Base-by-base conservation (phyloP, 176 grass and related monocot genomes). In the Zoysia pacifica region DNA sequence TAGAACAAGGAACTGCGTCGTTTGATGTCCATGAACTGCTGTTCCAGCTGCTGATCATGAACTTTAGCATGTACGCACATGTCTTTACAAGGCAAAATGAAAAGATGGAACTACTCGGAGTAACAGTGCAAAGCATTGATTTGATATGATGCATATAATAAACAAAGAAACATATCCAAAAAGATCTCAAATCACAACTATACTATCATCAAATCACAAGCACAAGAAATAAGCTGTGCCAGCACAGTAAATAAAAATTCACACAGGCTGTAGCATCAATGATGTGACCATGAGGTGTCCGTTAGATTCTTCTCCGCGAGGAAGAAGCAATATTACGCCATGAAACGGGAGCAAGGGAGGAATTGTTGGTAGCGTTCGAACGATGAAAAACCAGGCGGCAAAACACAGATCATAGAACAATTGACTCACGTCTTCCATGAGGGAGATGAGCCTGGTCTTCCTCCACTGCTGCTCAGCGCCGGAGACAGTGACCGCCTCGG, bases 401-500 rank as follows among this genome's bases (percentile, higher is more conserved):
- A 83, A 46, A 52, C 55, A 38, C 16, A 59, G 35, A 9, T 28
- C 8, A 47, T 47, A 47, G 15, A 53, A 38, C 1, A 36, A 84
- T 53, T 51, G 73, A 85, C 79, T 91, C 74, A 99, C 97, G 89
- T 99, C 97, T 67, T 99, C 97, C 75, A 96, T 85, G 82, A 96
- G 73, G 56, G 93, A 91, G 68, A 99, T 79, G 60, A 99, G 97
- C 71, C 86, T 93, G 7, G 97, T 89, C 87, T 99, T 99, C 88
- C 88, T 96, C 97, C 97, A 99, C 84, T 91, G 93, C 82, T 91
- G 89, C 75, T 99, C 93, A 40, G 75, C 74, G 48, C 90, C 72
- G 20, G 83, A 85, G 36, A 89, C 90, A 2, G 72, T 50, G 66
- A 80, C 83, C 0, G 67, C 84, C 42, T 96, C 90, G 5, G 70